These are phyloP conservation scores for Gracilaria gracilis DNA, from an alignment of 23 red algal species.

Conservation along the genomic window DNA sequence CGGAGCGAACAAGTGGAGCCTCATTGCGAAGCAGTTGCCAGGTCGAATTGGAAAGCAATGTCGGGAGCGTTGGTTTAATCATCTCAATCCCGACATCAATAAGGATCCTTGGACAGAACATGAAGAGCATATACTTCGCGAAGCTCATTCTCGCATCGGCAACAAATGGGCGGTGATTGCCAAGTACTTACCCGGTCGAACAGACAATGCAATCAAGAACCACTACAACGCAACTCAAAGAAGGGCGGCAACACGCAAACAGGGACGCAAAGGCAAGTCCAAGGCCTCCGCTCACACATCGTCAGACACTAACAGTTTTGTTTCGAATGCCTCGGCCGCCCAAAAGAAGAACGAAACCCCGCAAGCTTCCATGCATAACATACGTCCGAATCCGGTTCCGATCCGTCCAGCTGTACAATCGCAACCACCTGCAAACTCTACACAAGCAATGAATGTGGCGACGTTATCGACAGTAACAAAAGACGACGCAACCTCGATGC, in stretches of 20 bases:
- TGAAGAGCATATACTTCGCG: slow-evolving; percentile 86
- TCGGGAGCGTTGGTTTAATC: slow-evolving; percentile 97
- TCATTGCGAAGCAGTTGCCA: slow-evolving; percentile 84
- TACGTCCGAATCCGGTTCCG: slow-evolving; percentile 2
- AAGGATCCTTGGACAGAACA: slow-evolving; percentile 92
- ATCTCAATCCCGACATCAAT: slow-evolving; percentile 88
- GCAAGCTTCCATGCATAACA: slow-evolving; percentile 9
- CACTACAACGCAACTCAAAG: slow-evolving; percentile 90
- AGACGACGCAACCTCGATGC: neutral
- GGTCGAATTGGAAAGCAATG: slow-evolving; percentile 99
- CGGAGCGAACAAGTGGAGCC: slow-evolving; percentile 87
- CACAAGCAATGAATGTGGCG: neutral
- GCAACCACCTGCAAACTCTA: neutral
- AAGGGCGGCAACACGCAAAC: slow-evolving; percentile 50
- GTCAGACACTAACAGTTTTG: slow-evolving; percentile 38
- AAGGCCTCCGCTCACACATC: slow-evolving; percentile 35
- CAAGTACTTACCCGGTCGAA: slow-evolving; percentile 89
- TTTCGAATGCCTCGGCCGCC: slow-evolving; percentile 14
- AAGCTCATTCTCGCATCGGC: slow-evolving; percentile 86
- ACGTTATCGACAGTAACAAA: slow-evolving; percentile 13
- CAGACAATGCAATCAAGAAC: slow-evolving; percentile 99
- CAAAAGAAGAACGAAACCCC: slow-evolving; percentile 19
- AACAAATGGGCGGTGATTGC: slow-evolving; percentile 97
- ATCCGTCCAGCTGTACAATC: slow-evolving; percentile 20
- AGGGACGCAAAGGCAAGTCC: slow-evolving; percentile 45